Evolutionary conservation across 2,329 filamentous ascomycete species (phyloP), one percentile per base, ranked within the genome.

Genomic region (Aspergillus ochraceoroseus): DNA sequence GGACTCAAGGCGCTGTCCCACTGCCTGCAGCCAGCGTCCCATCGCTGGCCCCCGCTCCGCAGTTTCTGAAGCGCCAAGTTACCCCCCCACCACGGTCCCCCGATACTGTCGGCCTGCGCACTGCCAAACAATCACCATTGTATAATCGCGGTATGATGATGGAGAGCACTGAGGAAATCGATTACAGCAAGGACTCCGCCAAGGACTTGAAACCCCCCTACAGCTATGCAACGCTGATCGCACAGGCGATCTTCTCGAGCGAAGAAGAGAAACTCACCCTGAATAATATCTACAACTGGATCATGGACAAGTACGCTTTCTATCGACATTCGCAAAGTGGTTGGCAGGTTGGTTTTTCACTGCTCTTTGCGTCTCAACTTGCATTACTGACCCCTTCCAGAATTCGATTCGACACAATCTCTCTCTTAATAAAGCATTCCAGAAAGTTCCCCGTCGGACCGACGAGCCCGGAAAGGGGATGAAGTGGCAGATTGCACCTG

Each of bases 381-480:
- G 15, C 3, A n/a, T 34, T 3, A 8, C 31, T 41, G 11, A 43
- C 20, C 17, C n/a, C 19, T 15, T 30, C 13, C 56, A 87, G 80
- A 98, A 98, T 63, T 95, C 88, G 0, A 98, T 98, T 52, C 83
- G 92, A 8, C 92, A 98, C 63, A 98, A 98, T 55, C 67, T 98
- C 9, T 96, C 92, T 1, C 69, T 98, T 28, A 96, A 94, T 64
- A 95, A 95, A 62, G 81, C 84, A 0, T 98, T 98, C 58, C 82
- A 88, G 54, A 98, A 98, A 64, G 85, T 95, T 6, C 85, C 92
- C 2, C 82, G 92, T 32, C 83, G 86, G 11, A 95, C 88, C 0
- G 87, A 96, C 54, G 92, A 98, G 62, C 92, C 92, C 14, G 92
- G 92, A 8, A 98, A 98, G 63, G 92, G 92, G 18, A 96, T 95